Conservation (phyloP, 257 asterid species). For the Capsicum pubescens region DNA sequence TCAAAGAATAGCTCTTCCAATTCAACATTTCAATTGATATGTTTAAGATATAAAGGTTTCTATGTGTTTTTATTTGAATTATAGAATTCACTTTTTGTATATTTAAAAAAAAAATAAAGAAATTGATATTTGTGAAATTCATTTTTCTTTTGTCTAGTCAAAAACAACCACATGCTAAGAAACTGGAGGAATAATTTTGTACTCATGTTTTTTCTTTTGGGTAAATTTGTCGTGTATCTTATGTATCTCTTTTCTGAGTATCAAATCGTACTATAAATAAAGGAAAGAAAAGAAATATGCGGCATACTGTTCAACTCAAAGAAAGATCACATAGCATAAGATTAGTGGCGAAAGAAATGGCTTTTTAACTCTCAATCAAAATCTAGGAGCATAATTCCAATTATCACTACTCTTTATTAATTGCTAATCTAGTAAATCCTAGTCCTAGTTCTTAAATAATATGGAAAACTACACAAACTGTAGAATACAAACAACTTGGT, state of each 20-base stretch:
- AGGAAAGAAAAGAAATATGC: background rate
- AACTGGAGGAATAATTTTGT: background rate
- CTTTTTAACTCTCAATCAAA: conserved; percentile 3
- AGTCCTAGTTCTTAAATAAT: too few species aligned
- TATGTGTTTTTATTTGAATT: too few species aligned
- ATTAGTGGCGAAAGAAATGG: conserved; percentile 8
- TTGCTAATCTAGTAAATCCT: background rate
- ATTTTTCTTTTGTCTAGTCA: background rate
- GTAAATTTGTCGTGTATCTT: background rate
- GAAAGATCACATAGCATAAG: background rate
- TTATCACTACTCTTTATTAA: background rate
- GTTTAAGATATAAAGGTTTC: too few species aligned
- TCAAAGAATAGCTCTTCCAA: too few species aligned
- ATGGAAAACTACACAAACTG: too few species aligned
- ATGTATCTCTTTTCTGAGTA: background rate
- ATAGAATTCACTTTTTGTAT: background rate
- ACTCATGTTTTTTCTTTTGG: too few species aligned
- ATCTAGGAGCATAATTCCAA: background rate
- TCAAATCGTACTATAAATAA: conserved; percentile 16
- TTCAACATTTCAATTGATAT: too few species aligned
- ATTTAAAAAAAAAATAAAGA: too few species aligned
- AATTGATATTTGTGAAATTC: background rate
- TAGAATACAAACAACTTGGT: too few species aligned
- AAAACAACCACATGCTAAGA: background rate
- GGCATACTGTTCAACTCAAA: background rate